Conservation (phyloP, 352 stramenopile species). For the Porosira glacialis region DNA sequence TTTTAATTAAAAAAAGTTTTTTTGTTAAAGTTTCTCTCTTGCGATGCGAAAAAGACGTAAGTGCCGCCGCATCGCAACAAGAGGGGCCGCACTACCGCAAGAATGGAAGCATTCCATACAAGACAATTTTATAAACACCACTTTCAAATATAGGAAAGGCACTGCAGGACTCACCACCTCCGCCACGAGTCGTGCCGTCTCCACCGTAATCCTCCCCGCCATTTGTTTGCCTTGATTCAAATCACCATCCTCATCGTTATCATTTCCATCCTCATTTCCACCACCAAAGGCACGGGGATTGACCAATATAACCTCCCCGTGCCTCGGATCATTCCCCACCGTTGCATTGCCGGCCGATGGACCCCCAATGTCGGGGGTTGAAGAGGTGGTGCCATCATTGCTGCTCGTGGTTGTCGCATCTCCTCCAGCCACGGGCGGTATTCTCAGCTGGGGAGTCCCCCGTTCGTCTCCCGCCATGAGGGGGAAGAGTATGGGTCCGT, state of each 20-base stretch:
- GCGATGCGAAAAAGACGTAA: too few relatives aligned
- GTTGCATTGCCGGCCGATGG: too few relatives aligned
- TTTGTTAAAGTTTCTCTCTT: too few relatives aligned
- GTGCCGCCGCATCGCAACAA: too few relatives aligned
- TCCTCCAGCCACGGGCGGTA: neutral
- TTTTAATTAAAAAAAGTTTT: too few relatives aligned
- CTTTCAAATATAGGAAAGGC: neutral
- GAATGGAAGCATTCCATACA: too few relatives aligned
- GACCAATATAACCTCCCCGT: slow-evolving; percentile 62
- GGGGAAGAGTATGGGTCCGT: slow-evolving; percentile 40
- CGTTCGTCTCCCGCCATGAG: slow-evolving; percentile 2
- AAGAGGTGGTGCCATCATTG: neutral
- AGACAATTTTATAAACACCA: too few relatives aligned
- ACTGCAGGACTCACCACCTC: slow-evolving; percentile 45
- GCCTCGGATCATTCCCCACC: neutral
- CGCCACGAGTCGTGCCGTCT: slow-evolving; percentile 67
- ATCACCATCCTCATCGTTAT: neutral
- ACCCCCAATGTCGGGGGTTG: too few relatives aligned
- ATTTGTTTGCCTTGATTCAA: slow-evolving; percentile 41
- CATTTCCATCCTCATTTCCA: slow-evolving; percentile 7
- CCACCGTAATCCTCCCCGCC: slow-evolving; percentile 57
- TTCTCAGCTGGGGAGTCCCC: neutral
- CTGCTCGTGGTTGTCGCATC: neutral
- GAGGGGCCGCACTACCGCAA: too few relatives aligned
- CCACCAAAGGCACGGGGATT: slow-evolving; percentile 68